Evolutionary conservation across 768 basidiomycete genomes (phyloP).

Genomic region (Mycena galopus): DNA sequence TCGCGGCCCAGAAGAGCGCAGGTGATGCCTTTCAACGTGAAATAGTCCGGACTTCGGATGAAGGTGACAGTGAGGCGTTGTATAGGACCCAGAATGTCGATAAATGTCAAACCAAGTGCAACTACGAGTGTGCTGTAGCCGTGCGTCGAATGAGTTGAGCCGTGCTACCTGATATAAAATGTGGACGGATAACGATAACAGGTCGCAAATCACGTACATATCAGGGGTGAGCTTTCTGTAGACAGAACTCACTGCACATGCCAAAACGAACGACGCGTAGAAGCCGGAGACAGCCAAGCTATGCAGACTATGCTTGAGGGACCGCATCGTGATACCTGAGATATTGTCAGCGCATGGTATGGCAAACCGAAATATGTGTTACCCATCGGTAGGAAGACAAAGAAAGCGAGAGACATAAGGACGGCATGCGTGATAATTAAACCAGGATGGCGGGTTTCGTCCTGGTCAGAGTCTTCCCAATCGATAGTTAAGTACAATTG

Average conservation of each 20-base stretch:
- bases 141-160: conserved; percentile 25
- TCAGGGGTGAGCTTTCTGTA: conserved; percentile 88
- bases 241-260: conserved; percentile 73
- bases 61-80: conserved; percentile 66
- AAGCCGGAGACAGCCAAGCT: conserved; percentile 70
- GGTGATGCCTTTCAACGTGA: conserved; percentile 68
- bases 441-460: conserved; percentile 66
- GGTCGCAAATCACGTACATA: conserved; percentile 80
- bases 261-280: conserved; percentile 71
- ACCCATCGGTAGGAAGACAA: conserved; percentile 87
- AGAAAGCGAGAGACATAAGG: conserved; percentile 85
- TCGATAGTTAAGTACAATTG: conserved; percentile 89
- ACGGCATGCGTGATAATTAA: conserved; percentile 82
- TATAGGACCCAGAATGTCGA: conserved; percentile 67
- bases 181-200: too few relatives aligned
- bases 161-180: conserved; percentile 71
- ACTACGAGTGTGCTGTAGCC: conserved; percentile 58
- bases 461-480: conserved; percentile 64
- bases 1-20: conserved; percentile 63
- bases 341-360: conserved; percentile 19
- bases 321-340: conserved; percentile 83
- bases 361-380: conserved; percentile 40
- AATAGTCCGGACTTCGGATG: conserved; percentile 56
- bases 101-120: conserved; percentile 57
- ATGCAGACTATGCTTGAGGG: conserved; percentile 78